Percentiles rank a stretch among this genome's conserved stretches.
phyloP scores from a whole-genome alignment of 495 filamentous ascomycete genomes.

The Polyplosphaeria fusca region DNA sequence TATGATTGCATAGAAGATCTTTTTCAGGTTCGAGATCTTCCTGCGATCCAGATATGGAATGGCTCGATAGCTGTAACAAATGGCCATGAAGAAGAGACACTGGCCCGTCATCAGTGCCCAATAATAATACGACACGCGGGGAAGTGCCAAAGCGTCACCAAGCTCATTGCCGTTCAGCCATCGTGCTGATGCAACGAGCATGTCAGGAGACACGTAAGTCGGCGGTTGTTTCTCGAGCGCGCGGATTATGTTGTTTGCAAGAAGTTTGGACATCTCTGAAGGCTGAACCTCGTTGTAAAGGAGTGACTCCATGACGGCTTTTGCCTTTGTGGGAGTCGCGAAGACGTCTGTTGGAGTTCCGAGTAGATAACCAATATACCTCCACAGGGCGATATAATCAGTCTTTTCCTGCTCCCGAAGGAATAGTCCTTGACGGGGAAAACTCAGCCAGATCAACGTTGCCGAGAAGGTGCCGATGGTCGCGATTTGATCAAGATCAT shows the following conservation, averaged over 20 bases:
- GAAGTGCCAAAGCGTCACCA: conserved; percentile 58
- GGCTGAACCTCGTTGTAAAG: conserved; percentile 63
- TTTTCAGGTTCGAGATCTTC: conserved; percentile 56
- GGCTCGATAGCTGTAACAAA: conserved; percentile 54
- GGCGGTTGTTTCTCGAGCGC: conserved; percentile 62
- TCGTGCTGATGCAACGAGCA: conserved; percentile 62
- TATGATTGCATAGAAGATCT: conserved; percentile 52
- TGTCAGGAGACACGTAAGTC: conserved; percentile 53
- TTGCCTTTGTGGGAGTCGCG: conserved; percentile 52
- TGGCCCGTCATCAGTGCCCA: conserved; percentile 62
- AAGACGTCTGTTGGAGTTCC: conserved; percentile 63
- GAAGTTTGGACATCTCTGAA: conserved; percentile 53
- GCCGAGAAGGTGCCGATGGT: conserved; percentile 69
- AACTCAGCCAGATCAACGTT: conserved; percentile 61
- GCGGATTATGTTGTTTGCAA: conserved; percentile 73
- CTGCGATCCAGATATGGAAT: conserved; percentile 57
- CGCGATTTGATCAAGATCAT: conserved; percentile 68
- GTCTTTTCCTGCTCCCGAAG: conserved; percentile 57
- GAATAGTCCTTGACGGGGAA: conserved; percentile 71
- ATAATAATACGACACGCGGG: conserved; percentile 55
- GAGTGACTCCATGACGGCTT: conserved; percentile 62
- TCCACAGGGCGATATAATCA: conserved; percentile 75
- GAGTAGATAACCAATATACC: conserved; percentile 68
- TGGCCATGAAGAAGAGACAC: conserved; percentile 59
- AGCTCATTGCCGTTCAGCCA: conserved; percentile 68